These are phyloP conservation scores for Metschnikowia reukaufii DNA, from an alignment of 805 yeast species.

Conservation along the genomic window DNA sequence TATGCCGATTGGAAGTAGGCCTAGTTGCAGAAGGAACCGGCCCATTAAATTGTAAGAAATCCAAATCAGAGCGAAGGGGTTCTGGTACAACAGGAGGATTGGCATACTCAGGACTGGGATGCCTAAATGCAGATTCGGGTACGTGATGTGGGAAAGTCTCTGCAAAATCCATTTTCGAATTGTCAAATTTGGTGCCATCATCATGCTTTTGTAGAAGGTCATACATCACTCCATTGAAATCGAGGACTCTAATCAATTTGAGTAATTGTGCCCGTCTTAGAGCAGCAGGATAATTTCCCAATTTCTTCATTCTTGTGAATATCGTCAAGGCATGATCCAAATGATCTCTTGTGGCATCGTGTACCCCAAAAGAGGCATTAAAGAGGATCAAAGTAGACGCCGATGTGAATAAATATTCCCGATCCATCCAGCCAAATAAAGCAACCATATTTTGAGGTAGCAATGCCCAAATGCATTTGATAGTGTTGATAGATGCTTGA, in stretches of 20 bases:
- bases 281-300: constrained; percentile 82
- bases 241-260: constrained; percentile 62
- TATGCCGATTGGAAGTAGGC: constrained; percentile 20
- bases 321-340: constrained; percentile 69
- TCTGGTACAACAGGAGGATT: constrained; percentile 17
- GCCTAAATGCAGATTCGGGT: constrained; percentile 11
- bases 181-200: constrained; percentile 34
- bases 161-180: constrained; percentile 15
- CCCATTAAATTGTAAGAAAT: constrained; percentile 25
- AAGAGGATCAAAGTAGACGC: constrained; percentile 72
- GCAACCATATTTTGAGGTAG: constrained; percentile 82
- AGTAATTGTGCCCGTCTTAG: constrained; percentile 69
- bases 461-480: constrained; percentile 70
- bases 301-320: constrained; percentile 70
- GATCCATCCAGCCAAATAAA: constrained; percentile 81
- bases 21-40: constrained; percentile 22
- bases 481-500: constrained; percentile 77
- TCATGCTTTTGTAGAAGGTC: constrained; percentile 58
- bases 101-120: constrained; percentile 14
- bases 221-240: constrained; percentile 65
- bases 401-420: constrained; percentile 76
- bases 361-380: constrained; percentile 79
- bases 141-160: constrained; percentile 5
- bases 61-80: constrained; percentile 24
- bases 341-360: constrained; percentile 69